Evolutionary conservation across 2,329 filamentous ascomycete species (phyloP), one percentile per base, ranked within the genome.

Genomic region (Tolypocladium cylindrosporum): DNA sequence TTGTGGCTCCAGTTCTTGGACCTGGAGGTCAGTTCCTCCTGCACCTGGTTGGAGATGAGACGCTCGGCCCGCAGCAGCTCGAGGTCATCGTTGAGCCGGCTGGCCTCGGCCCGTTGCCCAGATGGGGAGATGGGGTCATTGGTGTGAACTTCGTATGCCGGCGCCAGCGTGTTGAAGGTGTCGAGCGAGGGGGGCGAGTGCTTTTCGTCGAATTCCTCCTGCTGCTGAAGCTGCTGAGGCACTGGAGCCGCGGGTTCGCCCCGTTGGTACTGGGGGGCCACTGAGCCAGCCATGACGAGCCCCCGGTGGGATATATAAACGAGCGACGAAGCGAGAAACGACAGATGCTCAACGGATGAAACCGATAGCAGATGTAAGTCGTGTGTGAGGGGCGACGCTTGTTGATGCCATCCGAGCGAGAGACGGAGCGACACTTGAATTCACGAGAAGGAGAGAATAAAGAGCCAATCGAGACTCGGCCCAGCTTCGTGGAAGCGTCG

Each of bases 11-110:
- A 67, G 11, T 60, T 68, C 56, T 64, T 71, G 14, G 65, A 63
- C 39, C 66, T 62, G 24, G 57, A 62, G 5, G 60, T 59, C 13
- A 58, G 50, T 4, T 62, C 63, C 10, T 75, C 70, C 55, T 74
- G 67, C 39, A 77, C 75, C 54, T 78, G 71, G 16, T 73, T 69
- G 8, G 78, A 79, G 16, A 79, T 71, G 52, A 75, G 64, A 2
- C 76, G 73, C 62, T 80, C 78, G 52, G 75, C 71, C 3, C 78
- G 76, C 27, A 80, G 69, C 6, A 81, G 68, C 58, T 80, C 78
- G 19, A 81, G 72, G 55, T 80, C 77, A 57, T 81, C 78, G 54
- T 75, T 73, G 19, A 80, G 66, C 3, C 78, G 72, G 58, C 64
- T 70, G 36, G 67, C 68, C 51, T 74, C 67, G 42, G 69, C 69